Percentiles rank a stretch among this genome's conserved stretches.
phyloP scores from a whole-genome alignment of 2,329 filamentous ascomycete genomes.

The Calonectria multiphialidica region DNA sequence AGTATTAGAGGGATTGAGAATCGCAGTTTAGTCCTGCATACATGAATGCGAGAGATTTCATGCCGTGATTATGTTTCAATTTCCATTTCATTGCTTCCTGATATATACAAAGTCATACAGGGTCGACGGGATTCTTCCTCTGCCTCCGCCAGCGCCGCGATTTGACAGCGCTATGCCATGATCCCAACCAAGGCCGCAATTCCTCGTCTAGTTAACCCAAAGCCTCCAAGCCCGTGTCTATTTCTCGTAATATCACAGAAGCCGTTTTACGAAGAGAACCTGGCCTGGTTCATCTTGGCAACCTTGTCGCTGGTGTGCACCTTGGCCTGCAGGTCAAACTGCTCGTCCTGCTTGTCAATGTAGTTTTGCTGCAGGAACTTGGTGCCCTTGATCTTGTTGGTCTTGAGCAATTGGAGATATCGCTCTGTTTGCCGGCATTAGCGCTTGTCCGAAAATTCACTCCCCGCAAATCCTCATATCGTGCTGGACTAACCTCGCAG shows the following conservation, averaged over 20 bases:
- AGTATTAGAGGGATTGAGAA: slow-evolving; percentile 4
- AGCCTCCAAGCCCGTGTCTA: slow-evolving; percentile 16
- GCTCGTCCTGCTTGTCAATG: slow-evolving; percentile 64
- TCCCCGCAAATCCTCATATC: slow-evolving; percentile 9
- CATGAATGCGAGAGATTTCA: background rate
- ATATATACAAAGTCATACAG: slow-evolving; percentile 52
- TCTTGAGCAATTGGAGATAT: slow-evolving; percentile 82
- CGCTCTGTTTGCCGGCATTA: slow-evolving; percentile 66
- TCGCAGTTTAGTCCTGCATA: background rate
- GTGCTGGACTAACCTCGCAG: slow-evolving; percentile 76
- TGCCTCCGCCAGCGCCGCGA: slow-evolving; percentile 30
- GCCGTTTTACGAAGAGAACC: slow-evolving; percentile 46
- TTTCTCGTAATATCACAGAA: slow-evolving; percentile 1
- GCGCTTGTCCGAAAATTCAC: slow-evolving; percentile 18
- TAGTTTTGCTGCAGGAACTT: slow-evolving; percentile 86
- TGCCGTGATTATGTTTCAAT: slow-evolving; percentile 20
- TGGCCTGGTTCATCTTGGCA: slow-evolving; percentile 51
- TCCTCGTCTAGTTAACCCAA: slow-evolving; percentile 35
- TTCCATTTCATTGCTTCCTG: slow-evolving; percentile 44
- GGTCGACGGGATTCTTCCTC: slow-evolving; percentile 36
- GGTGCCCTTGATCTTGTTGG: slow-evolving; percentile 83
- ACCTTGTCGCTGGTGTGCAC: slow-evolving; percentile 56
- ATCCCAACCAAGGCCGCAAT: slow-evolving; percentile 34
- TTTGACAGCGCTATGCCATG: slow-evolving; percentile 31
- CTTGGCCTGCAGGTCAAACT: slow-evolving; percentile 52